Evolutionary conservation across 306 rosid genomes (phyloP).

Genomic region (Cicer bijugum): DNA sequence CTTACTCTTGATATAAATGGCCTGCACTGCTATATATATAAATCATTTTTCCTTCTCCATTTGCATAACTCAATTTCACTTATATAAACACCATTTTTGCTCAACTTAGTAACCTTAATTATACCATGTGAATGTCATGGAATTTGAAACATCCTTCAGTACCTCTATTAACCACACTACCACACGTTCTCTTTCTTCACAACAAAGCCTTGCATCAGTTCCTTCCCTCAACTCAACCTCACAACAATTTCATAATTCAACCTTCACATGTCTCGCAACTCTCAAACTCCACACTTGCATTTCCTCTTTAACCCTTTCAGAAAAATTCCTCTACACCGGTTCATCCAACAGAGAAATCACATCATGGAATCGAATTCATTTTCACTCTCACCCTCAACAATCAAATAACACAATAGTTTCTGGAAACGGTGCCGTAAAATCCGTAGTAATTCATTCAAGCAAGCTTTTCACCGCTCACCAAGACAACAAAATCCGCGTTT

Average conservation of each 20-base stretch:
- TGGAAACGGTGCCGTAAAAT: constrained; percentile 85
- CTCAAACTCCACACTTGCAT: constrained; percentile 57
- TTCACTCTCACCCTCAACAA: constrained; percentile 37
- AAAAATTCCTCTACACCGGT: constrained; percentile 68
- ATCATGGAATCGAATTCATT: constrained; percentile 54
- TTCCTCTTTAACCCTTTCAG: constrained; percentile 66
- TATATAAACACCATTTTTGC: neutral
- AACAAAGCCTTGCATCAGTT: constrained; percentile 61
- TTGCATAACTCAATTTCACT: neutral
- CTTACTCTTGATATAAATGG: no score
- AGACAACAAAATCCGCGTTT: constrained; percentile 85
- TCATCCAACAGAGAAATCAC: constrained; percentile 77
- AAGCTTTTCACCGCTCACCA: constrained; percentile 87
- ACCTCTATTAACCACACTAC: constrained; percentile 33
- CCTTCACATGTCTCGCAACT: constrained; percentile 52
- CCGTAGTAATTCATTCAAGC: constrained; percentile 62
- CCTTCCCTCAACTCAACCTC: constrained; percentile 58
- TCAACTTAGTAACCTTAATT: neutral
- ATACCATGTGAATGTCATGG: constrained; percentile 62
- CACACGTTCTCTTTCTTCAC: constrained; percentile 47
- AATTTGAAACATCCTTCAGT: constrained; percentile 46
- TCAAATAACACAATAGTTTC: constrained; percentile 45
- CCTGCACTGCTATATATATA: neutral
- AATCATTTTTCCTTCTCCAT: constrained; percentile 7
- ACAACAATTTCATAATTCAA: constrained; percentile 23